Percentiles rank a stretch among this genome's conserved stretches.
Conservation (phyloP, 208 protist genomes). For the Acanthamoeba castellanii region DNA sequence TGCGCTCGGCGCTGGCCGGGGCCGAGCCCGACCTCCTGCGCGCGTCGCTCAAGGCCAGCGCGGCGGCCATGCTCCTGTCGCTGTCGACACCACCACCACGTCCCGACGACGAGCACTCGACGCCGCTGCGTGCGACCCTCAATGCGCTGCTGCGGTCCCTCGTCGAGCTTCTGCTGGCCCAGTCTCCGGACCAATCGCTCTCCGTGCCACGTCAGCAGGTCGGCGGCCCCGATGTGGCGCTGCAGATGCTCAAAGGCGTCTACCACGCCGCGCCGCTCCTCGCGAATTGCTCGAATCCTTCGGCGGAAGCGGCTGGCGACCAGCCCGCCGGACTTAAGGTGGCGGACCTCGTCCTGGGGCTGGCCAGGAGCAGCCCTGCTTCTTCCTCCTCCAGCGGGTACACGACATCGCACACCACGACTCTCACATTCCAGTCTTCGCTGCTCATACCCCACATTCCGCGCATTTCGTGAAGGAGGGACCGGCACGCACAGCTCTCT, state of each 20-base stretch:
- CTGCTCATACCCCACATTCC: neutral
- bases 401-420: neutral
- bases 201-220: no score
- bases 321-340: neutral
- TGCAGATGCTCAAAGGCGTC: neutral
- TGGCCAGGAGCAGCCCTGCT: neutral
- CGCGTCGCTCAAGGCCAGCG: neutral
- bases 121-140: neutral
- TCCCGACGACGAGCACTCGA: neutral
- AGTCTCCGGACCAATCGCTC: no score
- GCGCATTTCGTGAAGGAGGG: neutral
- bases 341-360: neutral
- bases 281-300: no score
- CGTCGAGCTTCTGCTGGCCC: neutral
- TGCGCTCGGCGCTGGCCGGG: neutral
- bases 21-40: neutral
- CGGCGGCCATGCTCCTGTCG: neutral
- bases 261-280: neutral
- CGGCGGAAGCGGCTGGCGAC: no score
- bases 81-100: neutral
- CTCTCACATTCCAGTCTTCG: neutral
- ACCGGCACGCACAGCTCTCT: neutral
- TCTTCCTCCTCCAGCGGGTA: neutral
- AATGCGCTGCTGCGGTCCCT: neutral
- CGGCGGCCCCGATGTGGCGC: neutral